Evolutionary conservation across 208 protist species (phyloP), one percentile per base, ranked within the genome.

Genomic region (Leishmania guyanensis): DNA sequence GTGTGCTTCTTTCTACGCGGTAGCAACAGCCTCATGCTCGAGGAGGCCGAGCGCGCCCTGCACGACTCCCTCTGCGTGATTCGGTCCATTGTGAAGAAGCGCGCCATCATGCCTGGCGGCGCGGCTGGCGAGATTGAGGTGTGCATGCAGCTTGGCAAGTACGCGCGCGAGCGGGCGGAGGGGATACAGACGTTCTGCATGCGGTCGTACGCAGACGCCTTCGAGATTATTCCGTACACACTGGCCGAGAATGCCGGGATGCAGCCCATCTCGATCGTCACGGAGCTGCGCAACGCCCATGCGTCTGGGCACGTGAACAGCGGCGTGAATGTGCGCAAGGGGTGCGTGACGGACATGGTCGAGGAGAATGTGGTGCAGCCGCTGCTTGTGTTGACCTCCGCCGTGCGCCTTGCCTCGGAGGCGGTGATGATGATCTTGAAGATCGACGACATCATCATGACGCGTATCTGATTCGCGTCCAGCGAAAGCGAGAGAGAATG

Each of bases 61-160:
- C 99, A 99, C 85, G 99, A 99, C 90, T 99, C 99, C 5, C 92
- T 99, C n/a, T 99, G 99, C 85, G 99, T 99, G 64, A 98, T 99
- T 77, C 93, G 99, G 33, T 99, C 93, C 36, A 96, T 99, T n/a
- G 98, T 99, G 68, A 99, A 99, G 97, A 97, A 98, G 83, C 92
- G 89, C 51, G 90, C 90, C 43, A 90, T 99, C 39, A 98, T 99
- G 80, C 92, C 99, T 46, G 99, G 99, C 80, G 99, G 99, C 56
- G 97, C 97, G 84, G 98, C 98, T 8, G 95, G 98, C 48, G 99
- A 99, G 87, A 99, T 98, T 53, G 98, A 99, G 88, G 80, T 99
- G 29, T 92, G 96, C 51, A 83, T 97, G 69, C 89, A 95, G 78
- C 94, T 99, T 29, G 87, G 84, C 65, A 95, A 98, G 82, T 95